Conservation (phyloP, 495 filamentous ascomycete species). For the Hyaloscypha variabilis region DNA sequence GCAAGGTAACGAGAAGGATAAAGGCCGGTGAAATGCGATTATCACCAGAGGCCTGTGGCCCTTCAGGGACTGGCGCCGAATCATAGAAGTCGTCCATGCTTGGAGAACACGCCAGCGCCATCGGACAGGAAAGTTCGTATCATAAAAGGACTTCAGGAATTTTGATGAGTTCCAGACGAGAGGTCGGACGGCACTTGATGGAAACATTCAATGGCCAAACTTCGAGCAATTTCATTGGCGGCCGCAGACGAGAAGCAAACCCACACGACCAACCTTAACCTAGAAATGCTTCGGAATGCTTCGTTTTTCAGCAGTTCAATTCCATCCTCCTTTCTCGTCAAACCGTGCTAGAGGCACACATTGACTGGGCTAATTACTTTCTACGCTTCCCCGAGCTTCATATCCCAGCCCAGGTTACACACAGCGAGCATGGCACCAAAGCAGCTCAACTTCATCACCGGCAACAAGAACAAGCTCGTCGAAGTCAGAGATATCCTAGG, state of each 20-base stretch:
- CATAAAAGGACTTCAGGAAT: too few relatives aligned
- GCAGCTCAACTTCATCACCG: conserved; percentile 89
- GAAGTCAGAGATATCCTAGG: conserved; percentile 88
- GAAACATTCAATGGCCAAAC: background rate
- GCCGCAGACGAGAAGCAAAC: background rate
- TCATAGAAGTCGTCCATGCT: conserved; percentile 27
- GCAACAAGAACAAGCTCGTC: conserved; percentile 88
- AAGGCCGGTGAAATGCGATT: background rate
- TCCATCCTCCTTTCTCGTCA: background rate
- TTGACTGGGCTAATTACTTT: background rate
- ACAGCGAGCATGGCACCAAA: conserved; percentile 32
- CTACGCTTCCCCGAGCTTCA: background rate
- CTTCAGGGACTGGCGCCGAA: background rate
- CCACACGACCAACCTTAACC: background rate
- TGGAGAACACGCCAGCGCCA: background rate
- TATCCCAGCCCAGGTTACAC: background rate
- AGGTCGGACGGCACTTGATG: too few relatives aligned
- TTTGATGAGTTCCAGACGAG: too few relatives aligned
- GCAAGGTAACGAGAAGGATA: background rate
- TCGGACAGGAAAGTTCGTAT: background rate
- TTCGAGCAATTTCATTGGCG: background rate
- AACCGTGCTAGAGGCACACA: background rate
- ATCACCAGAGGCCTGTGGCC: background rate
- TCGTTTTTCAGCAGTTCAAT: background rate
- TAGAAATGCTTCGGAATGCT: background rate